phyloP scores from a whole-genome alignment of 495 filamentous ascomycete genomes.

The Aspergillus egyptiacus region DNA sequence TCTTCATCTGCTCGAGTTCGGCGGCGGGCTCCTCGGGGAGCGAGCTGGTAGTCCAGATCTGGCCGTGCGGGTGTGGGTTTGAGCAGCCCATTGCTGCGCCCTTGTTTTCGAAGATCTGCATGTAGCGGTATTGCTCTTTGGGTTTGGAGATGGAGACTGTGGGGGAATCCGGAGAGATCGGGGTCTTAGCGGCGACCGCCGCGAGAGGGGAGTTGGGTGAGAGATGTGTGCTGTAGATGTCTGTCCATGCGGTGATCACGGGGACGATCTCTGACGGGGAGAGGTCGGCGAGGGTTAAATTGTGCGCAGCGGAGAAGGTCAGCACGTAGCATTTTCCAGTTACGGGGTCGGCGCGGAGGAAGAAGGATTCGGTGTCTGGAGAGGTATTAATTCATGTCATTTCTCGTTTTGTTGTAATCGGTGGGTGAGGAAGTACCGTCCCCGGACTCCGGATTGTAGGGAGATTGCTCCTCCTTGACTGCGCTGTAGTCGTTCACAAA shows the following conservation, averaged over 20 bases:
- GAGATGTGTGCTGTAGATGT: conserved; percentile 77
- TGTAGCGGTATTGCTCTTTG: conserved; percentile 80
- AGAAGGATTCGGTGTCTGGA: conserved; percentile 63
- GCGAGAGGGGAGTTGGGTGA: conserved; percentile 64
- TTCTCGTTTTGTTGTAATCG: not conserved
- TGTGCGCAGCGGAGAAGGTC: conserved; percentile 83
- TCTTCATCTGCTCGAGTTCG: conserved; percentile 69
- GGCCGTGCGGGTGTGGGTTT: conserved; percentile 95
- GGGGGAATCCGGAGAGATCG: conserved; percentile 44
- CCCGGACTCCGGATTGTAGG: conserved; percentile 51
- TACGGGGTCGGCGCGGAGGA: conserved; percentile 78
- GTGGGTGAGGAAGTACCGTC: conserved; percentile 35
- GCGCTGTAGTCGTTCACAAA: conserved; percentile 98
- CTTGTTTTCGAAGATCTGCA: conserved; percentile 99
- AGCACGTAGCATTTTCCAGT: conserved; percentile 98
- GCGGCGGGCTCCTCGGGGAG: conserved; percentile 80
- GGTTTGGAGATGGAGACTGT: conserved; percentile 44
- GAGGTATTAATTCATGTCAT: not conserved
- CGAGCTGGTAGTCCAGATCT: conserved; percentile 88
- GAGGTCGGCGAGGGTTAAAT: conserved; percentile 88
- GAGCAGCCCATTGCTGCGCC: conserved; percentile 97
- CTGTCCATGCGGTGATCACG: conserved; percentile 79
- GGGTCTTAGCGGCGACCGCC: conserved; percentile 38
- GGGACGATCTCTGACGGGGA: conserved; percentile 60
- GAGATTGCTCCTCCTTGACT: conserved; percentile 84